Evolutionary conservation across 108 stramenopile species (phyloP).

Genomic region (Epithemia pelagica): DNA sequence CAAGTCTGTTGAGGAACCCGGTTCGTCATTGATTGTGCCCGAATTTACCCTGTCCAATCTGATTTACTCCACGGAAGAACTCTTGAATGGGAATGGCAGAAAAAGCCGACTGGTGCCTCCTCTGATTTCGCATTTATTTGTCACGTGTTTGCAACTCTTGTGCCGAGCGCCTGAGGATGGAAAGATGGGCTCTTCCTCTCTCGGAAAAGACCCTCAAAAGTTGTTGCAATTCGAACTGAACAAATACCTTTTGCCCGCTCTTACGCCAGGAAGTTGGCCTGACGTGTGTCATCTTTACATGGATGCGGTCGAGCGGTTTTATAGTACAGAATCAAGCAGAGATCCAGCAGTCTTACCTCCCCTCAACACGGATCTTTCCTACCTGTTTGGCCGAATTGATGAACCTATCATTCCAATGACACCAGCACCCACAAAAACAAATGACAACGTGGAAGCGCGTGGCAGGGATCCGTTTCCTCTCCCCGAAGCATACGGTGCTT

Average conservation of each 20-base stretch:
- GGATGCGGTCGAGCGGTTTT: constrained; percentile 76
- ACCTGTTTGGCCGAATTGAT: constrained; percentile 35
- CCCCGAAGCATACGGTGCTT: constrained; percentile 32
- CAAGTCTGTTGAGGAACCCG: not conserved
- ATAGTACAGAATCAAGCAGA: constrained; percentile 42
- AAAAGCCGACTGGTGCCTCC: constrained; percentile 59
- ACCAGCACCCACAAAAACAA: constrained; percentile 8
- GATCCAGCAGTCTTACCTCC: constrained; percentile 44
- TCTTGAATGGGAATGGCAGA: constrained; percentile 56
- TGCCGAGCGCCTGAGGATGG: constrained; percentile 19
- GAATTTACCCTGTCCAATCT: constrained; percentile 61
- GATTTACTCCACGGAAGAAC: constrained; percentile 55
- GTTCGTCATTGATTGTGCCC: constrained; percentile 30
- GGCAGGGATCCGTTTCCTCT: not conserved
- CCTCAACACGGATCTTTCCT: constrained; percentile 47
- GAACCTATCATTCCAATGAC: constrained; percentile 10
- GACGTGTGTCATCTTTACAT: constrained; percentile 66
- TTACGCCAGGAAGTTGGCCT: constrained; percentile 69
- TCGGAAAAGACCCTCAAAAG: constrained; percentile 6
- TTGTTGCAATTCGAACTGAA: constrained; percentile 39
- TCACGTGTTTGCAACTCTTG: constrained; percentile 54
- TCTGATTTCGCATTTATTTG: constrained; percentile 65
- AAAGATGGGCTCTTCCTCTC: not conserved
- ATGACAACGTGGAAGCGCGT: constrained; percentile 1
- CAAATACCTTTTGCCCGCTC: constrained; percentile 29